phyloP scores from a whole-genome alignment of 371 early-diverging fungal genomes.

The Funneliformis caledonium region DNA sequence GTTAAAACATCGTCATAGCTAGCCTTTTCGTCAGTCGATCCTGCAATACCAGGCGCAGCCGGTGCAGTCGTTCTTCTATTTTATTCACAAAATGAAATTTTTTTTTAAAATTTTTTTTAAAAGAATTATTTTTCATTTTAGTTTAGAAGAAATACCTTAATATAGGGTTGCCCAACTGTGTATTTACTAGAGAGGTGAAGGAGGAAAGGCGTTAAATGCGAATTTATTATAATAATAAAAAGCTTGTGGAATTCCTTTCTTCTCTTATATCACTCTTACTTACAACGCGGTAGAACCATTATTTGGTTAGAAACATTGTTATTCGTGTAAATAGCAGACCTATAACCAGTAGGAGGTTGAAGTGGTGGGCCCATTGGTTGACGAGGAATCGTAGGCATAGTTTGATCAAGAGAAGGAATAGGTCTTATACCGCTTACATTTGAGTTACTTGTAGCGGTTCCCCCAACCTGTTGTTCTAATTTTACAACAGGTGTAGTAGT shows the following conservation, averaged over 20 bases:
- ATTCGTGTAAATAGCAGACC: neutral
- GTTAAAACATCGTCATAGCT: slow-evolving; percentile 9
- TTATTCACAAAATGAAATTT: neutral
- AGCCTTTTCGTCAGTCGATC: neutral
- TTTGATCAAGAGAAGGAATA: neutral
- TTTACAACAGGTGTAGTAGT: too few relatives aligned
- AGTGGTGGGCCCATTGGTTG: slow-evolving; percentile 18
- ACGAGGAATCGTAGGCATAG: slow-evolving; percentile 1
- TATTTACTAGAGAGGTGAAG: neutral
- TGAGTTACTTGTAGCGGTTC: too few relatives aligned
- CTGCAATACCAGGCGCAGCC: neutral
- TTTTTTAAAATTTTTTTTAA: neutral
- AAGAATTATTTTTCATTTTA: neutral
- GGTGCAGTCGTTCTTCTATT: neutral
- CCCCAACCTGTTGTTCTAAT: too few relatives aligned
- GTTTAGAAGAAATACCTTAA: neutral
- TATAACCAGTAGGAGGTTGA: slow-evolving; percentile 11
- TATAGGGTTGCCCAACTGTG: neutral
- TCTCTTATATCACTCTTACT: neutral
- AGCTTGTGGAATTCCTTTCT: neutral
- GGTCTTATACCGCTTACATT: neutral
- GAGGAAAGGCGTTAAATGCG: neutral
- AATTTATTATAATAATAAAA: neutral
- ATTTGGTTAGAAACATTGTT: neutral
- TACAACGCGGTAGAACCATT: slow-evolving; percentile 7